These are phyloP conservation scores for Hypoxylon sp. DNA, from an alignment of 2,329 filamentous ascomycete genomes.

Conservation along the genomic window DNA sequence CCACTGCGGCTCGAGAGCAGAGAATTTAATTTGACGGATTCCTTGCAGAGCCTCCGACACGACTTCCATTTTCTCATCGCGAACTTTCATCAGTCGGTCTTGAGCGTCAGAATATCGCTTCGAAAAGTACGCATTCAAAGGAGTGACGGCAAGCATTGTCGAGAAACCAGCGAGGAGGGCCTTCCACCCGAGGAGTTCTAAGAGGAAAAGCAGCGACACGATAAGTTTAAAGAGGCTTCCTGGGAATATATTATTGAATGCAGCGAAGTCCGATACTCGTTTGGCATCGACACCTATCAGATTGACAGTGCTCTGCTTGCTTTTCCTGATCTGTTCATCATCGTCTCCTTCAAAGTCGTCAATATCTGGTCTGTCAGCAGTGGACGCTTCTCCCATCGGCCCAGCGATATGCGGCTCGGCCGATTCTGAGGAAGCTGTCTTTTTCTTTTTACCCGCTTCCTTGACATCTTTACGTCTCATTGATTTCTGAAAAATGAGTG, in stretches of 20 bases:
- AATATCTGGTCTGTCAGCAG: slow-evolving; percentile 54
- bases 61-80: slow-evolving; percentile 81
- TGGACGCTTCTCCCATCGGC: slow-evolving; percentile 50
- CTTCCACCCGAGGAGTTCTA: slow-evolving; percentile 80
- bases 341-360: slow-evolving; percentile 62
- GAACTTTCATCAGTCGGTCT: slow-evolving; percentile 79
- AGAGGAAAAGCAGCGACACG: slow-evolving; percentile 76
- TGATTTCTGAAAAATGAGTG: slow-evolving; percentile 82
- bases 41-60: slow-evolving; percentile 84
- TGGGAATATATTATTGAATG: slow-evolving; percentile 76
- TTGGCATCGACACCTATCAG: slow-evolving; percentile 82
- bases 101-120: slow-evolving; percentile 76
- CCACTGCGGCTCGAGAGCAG: slow-evolving; percentile 82
- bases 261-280: slow-evolving; percentile 77
- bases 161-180: slow-evolving; percentile 76
- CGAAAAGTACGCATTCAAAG: slow-evolving; percentile 77
- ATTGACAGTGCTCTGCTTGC: slow-evolving; percentile 81
- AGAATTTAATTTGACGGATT: slow-evolving; percentile 89
- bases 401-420: slow-evolving; percentile 51
- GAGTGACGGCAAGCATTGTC: slow-evolving; percentile 75
- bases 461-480: slow-evolving; percentile 85
- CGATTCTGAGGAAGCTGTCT: slow-evolving; percentile 55
- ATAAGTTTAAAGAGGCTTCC: slow-evolving; percentile 74
- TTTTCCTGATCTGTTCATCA: slow-evolving; percentile 62
- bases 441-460: slow-evolving; percentile 67